Percentiles rank a stretch among this genome's conserved stretches.
phyloP scores from a whole-genome alignment of 768 basidiomycete genomes.

The Tulasnella sp. region DNA sequence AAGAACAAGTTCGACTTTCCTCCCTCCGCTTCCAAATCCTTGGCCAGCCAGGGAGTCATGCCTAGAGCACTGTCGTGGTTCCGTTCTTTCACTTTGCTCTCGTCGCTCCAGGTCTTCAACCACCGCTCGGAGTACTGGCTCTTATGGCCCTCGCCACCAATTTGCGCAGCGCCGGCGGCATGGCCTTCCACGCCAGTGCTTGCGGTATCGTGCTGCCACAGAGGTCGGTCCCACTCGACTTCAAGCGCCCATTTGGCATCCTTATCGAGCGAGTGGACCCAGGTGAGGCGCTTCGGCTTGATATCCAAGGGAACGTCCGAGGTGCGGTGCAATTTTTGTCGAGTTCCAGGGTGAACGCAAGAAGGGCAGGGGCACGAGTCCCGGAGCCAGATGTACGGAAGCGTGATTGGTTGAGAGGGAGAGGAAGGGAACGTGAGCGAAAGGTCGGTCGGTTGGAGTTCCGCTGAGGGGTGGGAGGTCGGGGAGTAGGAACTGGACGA shows the following conservation, averaged over 20 bases:
- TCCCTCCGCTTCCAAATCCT: conserved; percentile 43
- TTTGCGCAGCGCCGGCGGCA: background rate
- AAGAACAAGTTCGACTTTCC: background rate
- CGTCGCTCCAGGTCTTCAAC: conserved; percentile 6
- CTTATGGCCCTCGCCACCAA: conserved; percentile 43
- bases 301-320: conserved; percentile 64
- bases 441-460: background rate
- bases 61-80: conserved; percentile 43
- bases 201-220: conserved; percentile 27
- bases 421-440: conserved; percentile 22
- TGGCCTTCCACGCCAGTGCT: conserved; percentile 30
- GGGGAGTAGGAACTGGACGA: conserved; percentile 21
- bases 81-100: background rate
- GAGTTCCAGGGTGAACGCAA: conserved; percentile 77
- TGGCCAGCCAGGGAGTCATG: conserved; percentile 53
- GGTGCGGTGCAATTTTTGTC: conserved; percentile 74
- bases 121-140: conserved; percentile 25
- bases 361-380: conserved; percentile 76
- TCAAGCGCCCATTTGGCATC: conserved; percentile 25
- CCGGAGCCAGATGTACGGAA: conserved; percentile 78
- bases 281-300: conserved; percentile 46
- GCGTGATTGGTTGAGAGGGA: conserved; percentile 40
- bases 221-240: conserved; percentile 27
- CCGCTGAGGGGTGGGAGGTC: conserved; percentile 4
- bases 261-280: conserved; percentile 41